These are phyloP conservation scores for Boletus holoroseus DNA, from an alignment of 1,284 basidiomycete genomes.

Conservation along the genomic window DNA sequence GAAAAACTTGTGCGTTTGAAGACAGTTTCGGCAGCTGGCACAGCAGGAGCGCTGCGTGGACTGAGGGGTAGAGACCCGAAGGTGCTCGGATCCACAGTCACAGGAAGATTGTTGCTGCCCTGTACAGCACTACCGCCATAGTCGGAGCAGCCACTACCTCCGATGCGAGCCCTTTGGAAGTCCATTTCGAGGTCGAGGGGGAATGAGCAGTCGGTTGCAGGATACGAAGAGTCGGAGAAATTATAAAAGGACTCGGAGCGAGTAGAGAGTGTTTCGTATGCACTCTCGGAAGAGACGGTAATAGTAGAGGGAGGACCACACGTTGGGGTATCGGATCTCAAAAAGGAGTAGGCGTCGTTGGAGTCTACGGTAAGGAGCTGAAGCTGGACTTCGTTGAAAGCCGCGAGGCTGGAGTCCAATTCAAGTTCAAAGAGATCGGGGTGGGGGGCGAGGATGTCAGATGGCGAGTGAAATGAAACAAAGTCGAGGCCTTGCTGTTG, in stretches of 20 bases:
- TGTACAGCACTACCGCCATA: conserved; percentile 42
- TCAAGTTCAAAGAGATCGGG: conserved; percentile 78
- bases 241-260: conserved; percentile 66
- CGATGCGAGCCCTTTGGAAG: conserved; percentile 57
- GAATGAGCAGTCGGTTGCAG: conserved; percentile 49
- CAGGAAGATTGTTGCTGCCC: conserved; percentile 37
- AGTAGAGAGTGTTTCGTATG: conserved; percentile 62
- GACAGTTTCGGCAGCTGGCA: conserved; percentile 29
- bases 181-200: conserved; percentile 66
- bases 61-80: conserved; percentile 57
- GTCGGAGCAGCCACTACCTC: conserved; percentile 45
- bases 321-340: conserved; percentile 57
- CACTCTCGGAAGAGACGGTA: conserved; percentile 71
- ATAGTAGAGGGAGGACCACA: conserved; percentile 70
- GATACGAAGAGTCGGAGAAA: conserved; percentile 48
- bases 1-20: conserved; percentile 54
- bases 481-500: conserved; percentile 52
- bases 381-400: conserved; percentile 56
- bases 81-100: conserved; percentile 46
- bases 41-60: conserved; percentile 50
- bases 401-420: conserved; percentile 63
- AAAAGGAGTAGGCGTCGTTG: conserved; percentile 56
- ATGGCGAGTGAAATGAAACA: conserved; percentile 59
- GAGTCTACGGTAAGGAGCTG: conserved; percentile 58
- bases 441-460: conserved; percentile 65